Base-by-base conservation (phyloP, 768 basidiomycete species). In the Tulasnella sp. region DNA sequence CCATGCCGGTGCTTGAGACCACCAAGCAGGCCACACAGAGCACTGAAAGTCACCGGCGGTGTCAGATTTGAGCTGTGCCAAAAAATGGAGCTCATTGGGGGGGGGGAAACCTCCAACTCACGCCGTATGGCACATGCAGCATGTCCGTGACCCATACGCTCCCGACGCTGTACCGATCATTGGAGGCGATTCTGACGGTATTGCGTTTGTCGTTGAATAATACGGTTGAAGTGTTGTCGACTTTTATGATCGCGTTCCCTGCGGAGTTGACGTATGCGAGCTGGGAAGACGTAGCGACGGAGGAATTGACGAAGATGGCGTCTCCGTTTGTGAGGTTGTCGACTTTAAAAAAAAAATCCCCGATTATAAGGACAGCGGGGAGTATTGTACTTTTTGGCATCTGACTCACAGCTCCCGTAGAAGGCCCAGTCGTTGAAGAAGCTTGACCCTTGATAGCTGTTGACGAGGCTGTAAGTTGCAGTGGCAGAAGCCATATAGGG, bases 291-390 rank as follows among this genome's bases (percentile, higher is more conserved):
- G 71, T 66, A 2, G 78, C 82, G 12, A 71, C 70, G 34, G 34
- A 38, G 50, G 66, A 61, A 10, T 67, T 68, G 0, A 66, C 71
- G 49, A 64, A 82, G 78, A 73, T 74, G 15, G 73, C 76, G 67
- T 85, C 79, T 59, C 84, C 83, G 59, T 81, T 81, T 17, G 84
- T 86, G 2, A 85, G 71, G 63, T 86, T 83, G 68, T 87, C 85
- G 60, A 74, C 82, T 85, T 62, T 21, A 53, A 54, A 42, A 49
- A 38, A 24, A 12, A 1, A 27, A 66, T 19, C 62, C 52, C 9
- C 65, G 63, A 49, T 59, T 19, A 30, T 24, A 38, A 31, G 15
- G 31, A 61, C 50, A 31, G n/a, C n/a, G n/a, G n/a, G 30, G 10
- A 2, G 22, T 27, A 11, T n/a, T 42, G 48, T 10, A 7, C 24